These are phyloP conservation scores for Lasiosphaeriaceae sp. DNA, from an alignment of 495 filamentous ascomycete species.

Conservation along the genomic window DNA sequence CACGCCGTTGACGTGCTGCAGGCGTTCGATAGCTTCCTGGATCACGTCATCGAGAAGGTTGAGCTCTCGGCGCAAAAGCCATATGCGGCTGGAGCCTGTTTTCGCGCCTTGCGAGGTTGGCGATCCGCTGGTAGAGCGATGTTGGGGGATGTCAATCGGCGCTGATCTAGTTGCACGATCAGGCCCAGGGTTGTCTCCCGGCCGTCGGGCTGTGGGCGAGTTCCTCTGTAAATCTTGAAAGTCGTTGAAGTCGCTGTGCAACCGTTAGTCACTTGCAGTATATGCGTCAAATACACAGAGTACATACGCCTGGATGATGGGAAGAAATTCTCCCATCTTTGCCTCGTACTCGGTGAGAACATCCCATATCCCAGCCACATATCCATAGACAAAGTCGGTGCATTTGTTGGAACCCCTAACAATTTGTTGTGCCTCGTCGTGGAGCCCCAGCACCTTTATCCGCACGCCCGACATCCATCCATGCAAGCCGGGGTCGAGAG, in stretches of 20 bases:
- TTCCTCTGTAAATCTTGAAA: slow-evolving; percentile 10
- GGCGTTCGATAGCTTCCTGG: background rate
- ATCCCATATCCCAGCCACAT: slow-evolving; percentile 2
- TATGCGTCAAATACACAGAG: background rate
- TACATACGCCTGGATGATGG: slow-evolving; percentile 14
- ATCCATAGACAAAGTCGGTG: background rate
- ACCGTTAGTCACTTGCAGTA: background rate
- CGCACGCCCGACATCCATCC: slow-evolving; percentile 15
- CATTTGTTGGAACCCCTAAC: background rate
- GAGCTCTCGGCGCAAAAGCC: slow-evolving; percentile 12
- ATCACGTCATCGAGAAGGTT: slow-evolving; percentile 20
- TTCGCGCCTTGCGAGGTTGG: background rate
- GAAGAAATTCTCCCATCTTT: slow-evolving; percentile 16
- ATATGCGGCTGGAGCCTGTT: background rate
- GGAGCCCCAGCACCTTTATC: slow-evolving; percentile 11
- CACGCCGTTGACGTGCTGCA: background rate
- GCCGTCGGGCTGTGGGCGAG: background rate
- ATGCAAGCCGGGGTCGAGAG: slow-evolving; percentile 10
- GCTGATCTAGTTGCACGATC: background rate
- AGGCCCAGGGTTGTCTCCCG: background rate
- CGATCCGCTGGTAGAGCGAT: background rate
- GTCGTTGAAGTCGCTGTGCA: slow-evolving; percentile 16
- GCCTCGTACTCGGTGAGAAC: slow-evolving; percentile 4
- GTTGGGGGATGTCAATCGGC: slow-evolving; percentile 10
- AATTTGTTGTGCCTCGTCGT: background rate